Conservation (phyloP, 257 asterid genomes). For the Craterostigma plantagineum region DNA sequence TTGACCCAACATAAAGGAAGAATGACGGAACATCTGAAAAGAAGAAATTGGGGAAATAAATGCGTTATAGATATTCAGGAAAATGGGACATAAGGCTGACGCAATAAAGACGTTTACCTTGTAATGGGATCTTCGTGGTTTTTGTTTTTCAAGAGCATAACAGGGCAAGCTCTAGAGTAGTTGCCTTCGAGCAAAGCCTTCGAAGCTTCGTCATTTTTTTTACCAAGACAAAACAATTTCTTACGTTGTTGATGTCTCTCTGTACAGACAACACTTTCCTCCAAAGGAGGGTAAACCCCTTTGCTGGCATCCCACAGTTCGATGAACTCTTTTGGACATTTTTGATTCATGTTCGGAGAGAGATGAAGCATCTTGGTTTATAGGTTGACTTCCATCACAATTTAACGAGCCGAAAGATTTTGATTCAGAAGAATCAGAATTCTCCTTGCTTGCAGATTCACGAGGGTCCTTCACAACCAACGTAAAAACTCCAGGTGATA, state of each 20-base stretch:
- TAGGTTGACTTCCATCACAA: no score
- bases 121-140: conserved; percentile 20
- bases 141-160: conserved; percentile 43
- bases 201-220: conserved; percentile 18
- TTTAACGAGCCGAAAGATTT: no score
- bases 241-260: conserved; percentile 38
- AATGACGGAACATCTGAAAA: conserved; percentile 66
- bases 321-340: conserved; percentile 9
- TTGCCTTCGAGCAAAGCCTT: conserved; percentile 19
- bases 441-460: conserved; percentile 13
- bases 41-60: conserved; percentile 12
- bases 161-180: conserved; percentile 41
- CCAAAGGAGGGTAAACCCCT: conserved; percentile 45
- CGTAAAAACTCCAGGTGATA: conserved; percentile 31
- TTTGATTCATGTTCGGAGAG: conserved; percentile 21
- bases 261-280: conserved; percentile 47
- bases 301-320: conserved; percentile 54
- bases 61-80: neutral
- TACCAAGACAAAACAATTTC: conserved; percentile 29
- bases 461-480: conserved; percentile 67
- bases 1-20: conserved; percentile 78
- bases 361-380: no score
- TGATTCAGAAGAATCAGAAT: conserved; percentile 10
- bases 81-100: neutral
- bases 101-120: conserved; percentile 20